A percentile compares a stretch with the other conserved stretches of the same genome.
Conservation (phyloP, 306 rosid genomes). For the Corylus americana region DNA sequence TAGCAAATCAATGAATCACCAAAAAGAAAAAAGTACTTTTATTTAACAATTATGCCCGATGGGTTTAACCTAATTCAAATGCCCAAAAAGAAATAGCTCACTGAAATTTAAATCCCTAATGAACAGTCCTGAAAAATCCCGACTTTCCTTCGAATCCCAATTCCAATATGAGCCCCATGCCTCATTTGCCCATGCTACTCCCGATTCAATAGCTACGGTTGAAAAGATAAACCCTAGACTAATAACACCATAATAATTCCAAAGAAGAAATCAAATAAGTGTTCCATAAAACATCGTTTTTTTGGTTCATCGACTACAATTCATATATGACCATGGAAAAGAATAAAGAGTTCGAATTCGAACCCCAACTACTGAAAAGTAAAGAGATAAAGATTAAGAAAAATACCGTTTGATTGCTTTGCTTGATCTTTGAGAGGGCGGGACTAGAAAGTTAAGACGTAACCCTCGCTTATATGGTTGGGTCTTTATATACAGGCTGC, state of each 20-base stretch:
- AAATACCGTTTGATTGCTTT: neutral
- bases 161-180: too few relatives aligned
- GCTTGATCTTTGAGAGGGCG: neutral
- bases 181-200: too few relatives aligned
- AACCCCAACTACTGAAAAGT: neutral
- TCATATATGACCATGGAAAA: neutral
- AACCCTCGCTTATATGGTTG: too few relatives aligned
- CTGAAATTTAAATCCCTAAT: neutral
- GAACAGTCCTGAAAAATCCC: neutral
- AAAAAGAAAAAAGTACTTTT: neutral
- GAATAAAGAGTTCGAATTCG: neutral
- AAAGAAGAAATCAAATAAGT: too few relatives aligned
- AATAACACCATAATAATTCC: too few relatives aligned
- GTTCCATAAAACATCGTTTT: too few relatives aligned
- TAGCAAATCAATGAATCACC: neutral
- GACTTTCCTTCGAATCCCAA: too few relatives aligned
- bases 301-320: neutral
- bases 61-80: neutral
- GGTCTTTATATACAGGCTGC: too few relatives aligned
- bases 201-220: too few relatives aligned
- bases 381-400: neutral
- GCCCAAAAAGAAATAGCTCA: neutral
- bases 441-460: too few relatives aligned
- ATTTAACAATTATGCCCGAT: neutral
- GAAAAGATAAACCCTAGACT: too few relatives aligned